A percentile compares a stretch with the other conserved stretches of the same genome.
These are phyloP conservation scores for Penicillium freii DNA, from an alignment of 2,329 filamentous ascomycete genomes.

Conservation along the genomic window DNA sequence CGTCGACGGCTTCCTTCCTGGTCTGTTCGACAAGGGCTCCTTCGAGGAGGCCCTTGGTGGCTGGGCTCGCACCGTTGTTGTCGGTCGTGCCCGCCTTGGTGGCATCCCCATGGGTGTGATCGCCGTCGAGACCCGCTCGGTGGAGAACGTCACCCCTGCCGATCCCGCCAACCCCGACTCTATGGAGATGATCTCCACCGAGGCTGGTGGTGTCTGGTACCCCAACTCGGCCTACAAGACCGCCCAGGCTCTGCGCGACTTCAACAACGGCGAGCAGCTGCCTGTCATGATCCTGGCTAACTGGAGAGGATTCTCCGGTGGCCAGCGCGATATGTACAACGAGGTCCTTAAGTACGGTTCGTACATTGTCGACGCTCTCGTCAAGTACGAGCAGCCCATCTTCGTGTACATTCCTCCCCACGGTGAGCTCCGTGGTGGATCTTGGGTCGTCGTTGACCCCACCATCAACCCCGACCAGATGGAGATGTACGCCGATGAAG, in stretches of 20 bases:
- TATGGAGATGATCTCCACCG: slow-evolving; percentile 88
- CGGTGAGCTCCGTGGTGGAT: slow-evolving; percentile 96
- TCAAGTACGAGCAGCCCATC: slow-evolving; percentile 97
- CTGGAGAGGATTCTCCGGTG: slow-evolving; percentile 99
- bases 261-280: slow-evolving; percentile 98
- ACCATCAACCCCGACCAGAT: slow-evolving; percentile 95
- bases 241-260: slow-evolving; percentile 96
- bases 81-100: slow-evolving; percentile 91
- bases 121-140: slow-evolving; percentile 88
- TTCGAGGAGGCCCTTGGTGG: slow-evolving; percentile 96
- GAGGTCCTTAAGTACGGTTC: slow-evolving; percentile 99
- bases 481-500: slow-evolving; percentile 99
- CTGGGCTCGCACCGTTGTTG: slow-evolving; percentile 95
- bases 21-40: slow-evolving; percentile 94
- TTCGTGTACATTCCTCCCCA: slow-evolving; percentile 98
- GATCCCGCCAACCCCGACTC: slow-evolving; percentile 98
- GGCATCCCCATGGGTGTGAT: slow-evolving; percentile 99
- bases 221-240: slow-evolving; percentile 99
- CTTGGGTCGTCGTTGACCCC: slow-evolving; percentile 98
- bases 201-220: slow-evolving; percentile 99
- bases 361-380: slow-evolving; percentile 96
- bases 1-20: slow-evolving; percentile 77
- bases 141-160: slow-evolving; percentile 95
- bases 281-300: slow-evolving; percentile 99
- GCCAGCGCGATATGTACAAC: slow-evolving; percentile 99